Percentiles rank a stretch among this genome's conserved stretches.
These are phyloP conservation scores for Jamesozyma gamospora DNA, from an alignment of 805 yeast species.

Conservation along the genomic window DNA sequence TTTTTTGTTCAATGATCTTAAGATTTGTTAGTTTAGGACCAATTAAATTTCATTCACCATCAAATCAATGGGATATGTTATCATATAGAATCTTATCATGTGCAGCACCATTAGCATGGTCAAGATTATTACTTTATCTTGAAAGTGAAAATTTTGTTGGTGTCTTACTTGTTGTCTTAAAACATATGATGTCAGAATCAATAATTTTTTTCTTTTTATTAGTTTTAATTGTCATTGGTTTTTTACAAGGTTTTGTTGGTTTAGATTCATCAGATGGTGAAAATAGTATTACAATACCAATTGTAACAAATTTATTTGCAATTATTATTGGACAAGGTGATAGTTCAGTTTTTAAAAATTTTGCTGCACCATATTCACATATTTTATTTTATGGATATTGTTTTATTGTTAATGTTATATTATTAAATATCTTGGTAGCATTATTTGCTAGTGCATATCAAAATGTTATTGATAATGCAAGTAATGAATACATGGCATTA, in stretches of 20 bases:
- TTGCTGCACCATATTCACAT: constrained; percentile 83
- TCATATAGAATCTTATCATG: constrained; percentile 65
- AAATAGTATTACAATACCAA: constrained; percentile 58
- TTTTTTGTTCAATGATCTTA: constrained; percentile 43
- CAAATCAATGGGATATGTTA: constrained; percentile 38
- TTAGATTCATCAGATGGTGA: constrained; percentile 82
- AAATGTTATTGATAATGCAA: constrained; percentile 69
- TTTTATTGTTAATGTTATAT: constrained; percentile 61
- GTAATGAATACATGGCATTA: constrained; percentile 75
- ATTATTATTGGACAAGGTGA: constrained; percentile 70
- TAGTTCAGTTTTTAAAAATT: constrained; percentile 55
- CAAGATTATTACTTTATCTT: constrained; percentile 60
- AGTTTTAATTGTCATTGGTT: constrained; percentile 62
- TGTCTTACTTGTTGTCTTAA: constrained; percentile 75
- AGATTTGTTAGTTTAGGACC: constrained; percentile 35
- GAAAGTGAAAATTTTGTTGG: constrained; percentile 81
- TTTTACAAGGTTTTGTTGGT: constrained; percentile 79
- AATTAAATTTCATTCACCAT: constrained; percentile 15
- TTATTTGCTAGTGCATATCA: constrained; percentile 78
- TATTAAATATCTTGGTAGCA: constrained; percentile 78
- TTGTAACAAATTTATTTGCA: constrained; percentile 53
- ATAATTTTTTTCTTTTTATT: constrained; percentile 70
- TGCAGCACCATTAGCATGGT: constrained; percentile 84
- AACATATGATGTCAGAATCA: constrained; percentile 81
- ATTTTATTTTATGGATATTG: constrained; percentile 67